Percentiles rank a stretch among this genome's conserved stretches.
phyloP scores from a whole-genome alignment of 805 yeast genomes.

The Candida dajiaensis region DNA sequence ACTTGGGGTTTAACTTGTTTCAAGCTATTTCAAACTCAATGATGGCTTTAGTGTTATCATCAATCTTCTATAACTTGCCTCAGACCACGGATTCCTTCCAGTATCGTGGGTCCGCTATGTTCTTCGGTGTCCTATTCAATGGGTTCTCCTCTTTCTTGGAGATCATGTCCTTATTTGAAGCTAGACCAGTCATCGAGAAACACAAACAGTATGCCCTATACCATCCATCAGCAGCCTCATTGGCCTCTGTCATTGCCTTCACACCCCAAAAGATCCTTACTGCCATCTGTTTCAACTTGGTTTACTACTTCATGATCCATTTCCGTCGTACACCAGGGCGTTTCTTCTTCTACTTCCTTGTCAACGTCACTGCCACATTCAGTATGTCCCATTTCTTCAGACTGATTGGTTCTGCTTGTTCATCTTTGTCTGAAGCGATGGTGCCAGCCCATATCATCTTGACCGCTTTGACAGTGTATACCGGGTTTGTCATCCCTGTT shows the following conservation, averaged over 20 bases:
- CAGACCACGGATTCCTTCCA: conserved; percentile 41
- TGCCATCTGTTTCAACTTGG: conserved; percentile 40
- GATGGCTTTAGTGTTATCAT: conserved; percentile 51
- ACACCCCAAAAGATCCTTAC: conserved; percentile 43
- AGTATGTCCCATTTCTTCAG: conserved; percentile 56
- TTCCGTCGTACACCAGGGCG: conserved; percentile 47
- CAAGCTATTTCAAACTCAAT: conserved; percentile 37
- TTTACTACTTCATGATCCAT: conserved; percentile 48
- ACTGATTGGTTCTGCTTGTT: conserved; percentile 43
- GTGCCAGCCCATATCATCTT: conserved; percentile 50
- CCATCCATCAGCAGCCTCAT: conserved; percentile 59
- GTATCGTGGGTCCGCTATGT: conserved; percentile 57
- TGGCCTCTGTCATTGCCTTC: conserved; percentile 57
- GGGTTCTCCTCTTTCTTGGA: conserved; percentile 58
- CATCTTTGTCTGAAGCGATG: conserved; percentile 47
- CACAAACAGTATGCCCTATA: conserved; percentile 53
- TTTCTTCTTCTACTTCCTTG: conserved; percentile 47
- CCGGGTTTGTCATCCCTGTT: conserved; percentile 56
- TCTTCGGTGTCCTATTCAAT: conserved; percentile 59
- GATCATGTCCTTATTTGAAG: conserved; percentile 29
- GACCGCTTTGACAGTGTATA: conserved; percentile 42
- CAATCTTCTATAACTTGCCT: conserved; percentile 50
- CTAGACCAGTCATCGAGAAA: conserved; percentile 51
- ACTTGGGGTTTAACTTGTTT: conserved; percentile 39
- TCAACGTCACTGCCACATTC: conserved; percentile 38